Evolutionary conservation across 257 asterid genomes (phyloP).

Genomic region (Lithospermum erythrorhizon): DNA sequence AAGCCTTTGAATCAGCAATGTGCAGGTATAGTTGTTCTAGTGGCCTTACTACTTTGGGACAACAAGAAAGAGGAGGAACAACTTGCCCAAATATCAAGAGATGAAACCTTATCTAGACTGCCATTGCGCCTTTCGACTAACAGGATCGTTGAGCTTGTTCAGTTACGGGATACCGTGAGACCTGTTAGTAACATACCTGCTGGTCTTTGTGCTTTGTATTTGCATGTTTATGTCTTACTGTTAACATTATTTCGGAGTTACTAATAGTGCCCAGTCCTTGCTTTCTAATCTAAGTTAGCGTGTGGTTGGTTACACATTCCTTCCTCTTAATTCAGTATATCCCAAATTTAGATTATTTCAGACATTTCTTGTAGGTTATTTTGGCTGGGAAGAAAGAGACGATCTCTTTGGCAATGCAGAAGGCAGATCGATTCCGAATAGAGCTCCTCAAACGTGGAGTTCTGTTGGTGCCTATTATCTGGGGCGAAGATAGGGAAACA

Average conservation of each 20-base stretch:
- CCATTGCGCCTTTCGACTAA: conserved; percentile 90
- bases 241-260: too few species aligned
- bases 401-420: conserved; percentile 53
- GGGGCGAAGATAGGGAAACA: conserved; percentile 60
- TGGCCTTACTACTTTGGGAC: conserved; percentile 78
- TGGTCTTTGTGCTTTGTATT: not conserved
- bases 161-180: conserved; percentile 81
- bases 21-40: conserved; percentile 75
- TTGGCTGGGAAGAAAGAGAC: conserved; percentile 83
- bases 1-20: conserved; percentile 54
- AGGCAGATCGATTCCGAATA: conserved; percentile 77
- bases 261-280: too few species aligned
- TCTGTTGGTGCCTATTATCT: conserved; percentile 73
- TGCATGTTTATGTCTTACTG: not conserved
- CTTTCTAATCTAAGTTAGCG: too few species aligned
- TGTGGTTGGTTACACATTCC: too few species aligned
- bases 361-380: conserved; percentile 53
- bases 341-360: too few species aligned
- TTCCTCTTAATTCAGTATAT: too few species aligned
- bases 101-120: conserved; percentile 83
- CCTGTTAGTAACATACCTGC: conserved; percentile 60
- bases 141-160: conserved; percentile 93
- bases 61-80: conserved; percentile 98
- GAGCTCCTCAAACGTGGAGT: conserved; percentile 80
- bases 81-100: conserved; percentile 66